Conservation (phyloP, 352 stramenopile genomes). For the Globisporangium okanoganense region DNA sequence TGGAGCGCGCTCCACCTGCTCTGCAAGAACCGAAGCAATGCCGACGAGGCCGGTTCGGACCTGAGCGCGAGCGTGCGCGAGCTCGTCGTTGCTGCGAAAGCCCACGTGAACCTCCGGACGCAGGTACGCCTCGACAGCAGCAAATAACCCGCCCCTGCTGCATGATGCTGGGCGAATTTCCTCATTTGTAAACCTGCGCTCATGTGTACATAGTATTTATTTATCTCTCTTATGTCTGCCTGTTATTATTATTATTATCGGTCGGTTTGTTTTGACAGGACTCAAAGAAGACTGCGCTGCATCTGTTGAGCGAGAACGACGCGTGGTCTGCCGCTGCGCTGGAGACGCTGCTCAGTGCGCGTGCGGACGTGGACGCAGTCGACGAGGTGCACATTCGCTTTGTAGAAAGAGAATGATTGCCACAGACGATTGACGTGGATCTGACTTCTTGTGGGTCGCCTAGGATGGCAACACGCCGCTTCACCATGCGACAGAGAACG, state of each 20-base stretch:
- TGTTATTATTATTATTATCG: neutral
- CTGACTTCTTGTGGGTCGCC: neutral
- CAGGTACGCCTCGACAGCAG: slow-evolving; percentile 19
- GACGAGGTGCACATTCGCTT: slow-evolving; percentile 32
- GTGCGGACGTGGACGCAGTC: slow-evolving; percentile 32
- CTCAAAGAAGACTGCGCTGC: slow-evolving; percentile 54
- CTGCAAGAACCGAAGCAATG: slow-evolving; percentile 56
- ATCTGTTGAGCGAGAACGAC: slow-evolving; percentile 78
- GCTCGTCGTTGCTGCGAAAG: slow-evolving; percentile 38
- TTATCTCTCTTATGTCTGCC: neutral
- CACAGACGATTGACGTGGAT: neutral
- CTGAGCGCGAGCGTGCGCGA: slow-evolving; percentile 33
- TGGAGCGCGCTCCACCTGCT: slow-evolving; percentile 64
- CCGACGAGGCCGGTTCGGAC: slow-evolving; percentile 21
- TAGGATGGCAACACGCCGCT: slow-evolving; percentile 66
- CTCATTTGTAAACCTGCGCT: neutral
- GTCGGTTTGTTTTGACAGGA: slow-evolving; percentile 22
- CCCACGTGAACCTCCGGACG: slow-evolving; percentile 33
- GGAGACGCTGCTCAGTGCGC: slow-evolving; percentile 36
- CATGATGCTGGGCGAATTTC: neutral
- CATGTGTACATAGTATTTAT: neutral
- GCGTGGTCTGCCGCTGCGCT: slow-evolving; percentile 28
- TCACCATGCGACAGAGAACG: slow-evolving; percentile 62
- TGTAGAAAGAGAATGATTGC: neutral
- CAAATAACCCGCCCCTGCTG: neutral